Percentiles rank a stretch among this genome's conserved stretches.
Conservation (phyloP, 2,329 filamentous ascomycete species). For the Samsoniella hepiali region DNA sequence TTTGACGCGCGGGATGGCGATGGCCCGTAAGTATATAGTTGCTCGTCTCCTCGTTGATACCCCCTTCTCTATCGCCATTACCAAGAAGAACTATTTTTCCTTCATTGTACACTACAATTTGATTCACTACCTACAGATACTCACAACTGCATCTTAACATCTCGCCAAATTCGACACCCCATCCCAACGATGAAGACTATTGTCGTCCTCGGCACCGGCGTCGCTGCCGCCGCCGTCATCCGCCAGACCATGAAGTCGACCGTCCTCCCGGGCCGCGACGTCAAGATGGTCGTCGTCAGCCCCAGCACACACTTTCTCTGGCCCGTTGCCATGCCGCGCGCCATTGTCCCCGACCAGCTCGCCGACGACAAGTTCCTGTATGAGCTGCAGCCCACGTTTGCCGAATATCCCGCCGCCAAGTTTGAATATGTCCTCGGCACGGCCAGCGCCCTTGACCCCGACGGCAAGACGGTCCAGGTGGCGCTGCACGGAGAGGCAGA, state of each 20-base stretch:
- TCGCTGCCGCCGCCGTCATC: conserved; percentile 44
- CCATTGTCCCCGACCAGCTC: conserved; percentile 45
- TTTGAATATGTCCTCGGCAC: conserved; percentile 53
- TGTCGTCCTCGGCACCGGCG: conserved; percentile 49
- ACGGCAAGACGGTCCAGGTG: conserved; percentile 42
- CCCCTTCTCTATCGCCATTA: not conserved
- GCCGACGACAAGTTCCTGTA: conserved; percentile 38
- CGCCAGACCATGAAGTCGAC: conserved; percentile 49
- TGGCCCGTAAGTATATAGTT: not conserved
- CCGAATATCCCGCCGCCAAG: conserved; percentile 42
- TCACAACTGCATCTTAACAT: not conserved
- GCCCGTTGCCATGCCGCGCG: conserved; percentile 46
- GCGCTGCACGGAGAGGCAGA: conserved; percentile 29
- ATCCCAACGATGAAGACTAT: conserved; percentile 35
- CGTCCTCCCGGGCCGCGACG: conserved; percentile 36
- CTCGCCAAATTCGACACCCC: not conserved
- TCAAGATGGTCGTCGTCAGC: conserved; percentile 45
- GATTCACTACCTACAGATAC: not conserved
- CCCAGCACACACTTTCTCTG: conserved; percentile 50
- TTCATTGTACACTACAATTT: not conserved
- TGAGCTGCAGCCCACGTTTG: conserved; percentile 42
- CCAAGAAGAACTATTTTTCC: not conserved
- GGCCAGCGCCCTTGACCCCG: conserved; percentile 43
- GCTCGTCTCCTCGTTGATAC: not conserved
- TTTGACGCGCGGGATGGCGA: conserved; percentile 1